A percentile compares a stretch with the other conserved stretches of the same genome.
These are phyloP conservation scores for Mycena alexandri DNA, from an alignment of 768 basidiomycete species.

Conservation along the genomic window DNA sequence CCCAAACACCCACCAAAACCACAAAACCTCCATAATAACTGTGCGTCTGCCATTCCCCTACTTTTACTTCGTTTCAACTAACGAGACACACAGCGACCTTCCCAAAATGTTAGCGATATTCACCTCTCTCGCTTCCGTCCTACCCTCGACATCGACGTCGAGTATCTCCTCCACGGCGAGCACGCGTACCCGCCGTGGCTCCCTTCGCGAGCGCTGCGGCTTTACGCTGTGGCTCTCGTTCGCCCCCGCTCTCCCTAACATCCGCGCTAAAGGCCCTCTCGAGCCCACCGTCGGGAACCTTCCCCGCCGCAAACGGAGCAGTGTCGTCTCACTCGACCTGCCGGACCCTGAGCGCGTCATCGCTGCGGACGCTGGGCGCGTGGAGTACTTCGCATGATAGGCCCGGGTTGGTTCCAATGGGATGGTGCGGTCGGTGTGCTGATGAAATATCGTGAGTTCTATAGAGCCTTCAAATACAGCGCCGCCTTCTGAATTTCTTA, in stretches of 20 bases:
- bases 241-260: slow-evolving; percentile 1
- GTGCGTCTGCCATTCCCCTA: too few species aligned
- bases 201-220: slow-evolving; percentile 7
- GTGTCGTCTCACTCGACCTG: slow-evolving; percentile 14
- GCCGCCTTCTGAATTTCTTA: too few species aligned
- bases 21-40: too few species aligned
- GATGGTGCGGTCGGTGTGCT: too few species aligned
- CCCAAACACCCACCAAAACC: too few species aligned
- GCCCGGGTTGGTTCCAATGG: too few species aligned
- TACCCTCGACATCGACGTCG: background rate
- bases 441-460: too few species aligned
- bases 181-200: background rate
- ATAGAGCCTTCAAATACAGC: too few species aligned
- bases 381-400: slow-evolving; percentile 4
- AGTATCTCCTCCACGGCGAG: background rate
- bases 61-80: too few species aligned
- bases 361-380: background rate
- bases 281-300: background rate
- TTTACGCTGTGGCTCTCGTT: background rate
- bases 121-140: too few species aligned
- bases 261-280: background rate
- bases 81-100: too few species aligned
- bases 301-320: slow-evolving; percentile 22
- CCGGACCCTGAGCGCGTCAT: background rate
- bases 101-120: too few species aligned